Base-by-base conservation (phyloP, 2,329 filamentous ascomycete species). In the Botryotinia calthae region DNA sequence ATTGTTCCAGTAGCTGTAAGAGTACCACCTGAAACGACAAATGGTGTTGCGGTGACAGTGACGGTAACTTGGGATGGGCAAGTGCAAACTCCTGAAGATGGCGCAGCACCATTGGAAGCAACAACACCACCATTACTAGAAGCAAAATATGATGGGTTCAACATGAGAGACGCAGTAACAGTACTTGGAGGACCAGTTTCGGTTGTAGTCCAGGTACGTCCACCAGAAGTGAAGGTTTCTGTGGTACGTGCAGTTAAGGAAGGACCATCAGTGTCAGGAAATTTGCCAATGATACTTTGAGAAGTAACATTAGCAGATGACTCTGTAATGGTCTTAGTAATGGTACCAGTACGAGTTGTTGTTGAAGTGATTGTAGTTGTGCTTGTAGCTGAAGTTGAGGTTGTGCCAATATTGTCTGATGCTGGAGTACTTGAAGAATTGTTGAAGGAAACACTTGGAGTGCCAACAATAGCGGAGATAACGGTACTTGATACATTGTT, bases 191-290 rank as follows among this genome's bases (percentile, higher is more conserved):
- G 59, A 14, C 44, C 70, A 20, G 48, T 71, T 28, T 71, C 70
- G 9, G 70, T 71, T n/a, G 61, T 71, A 20, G 61, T 66, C 59
- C 61, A 71, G 6, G 46, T 71, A 31, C 70, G 65, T 42, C 61
- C 46, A 31, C 70, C 61, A 31, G 70, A 66, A 37, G 70, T 71
- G 28, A 71, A 54, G 5, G 37, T 71, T n/a, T 66, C 70, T 18
- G 28, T 71, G 3, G 37, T 58, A 8, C n/a, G 22, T 22, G 25
- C 44, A 44, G 31, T n/a, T 25, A 28, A 25, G 25, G 37, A n/a
- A 37, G 28, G n/a, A 31, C n/a, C 34, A 25, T 25, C 44, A 64
- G 42, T 56, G 2, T 20, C 10, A 18, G 61, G 44, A 56, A 66
- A 22, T 42, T 71, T 71, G 28, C 61, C 70, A n/a, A 71, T 56